Evolutionary conservation across 1,139 yeast species (phyloP).

Genomic region (Candida albicans): DNA sequence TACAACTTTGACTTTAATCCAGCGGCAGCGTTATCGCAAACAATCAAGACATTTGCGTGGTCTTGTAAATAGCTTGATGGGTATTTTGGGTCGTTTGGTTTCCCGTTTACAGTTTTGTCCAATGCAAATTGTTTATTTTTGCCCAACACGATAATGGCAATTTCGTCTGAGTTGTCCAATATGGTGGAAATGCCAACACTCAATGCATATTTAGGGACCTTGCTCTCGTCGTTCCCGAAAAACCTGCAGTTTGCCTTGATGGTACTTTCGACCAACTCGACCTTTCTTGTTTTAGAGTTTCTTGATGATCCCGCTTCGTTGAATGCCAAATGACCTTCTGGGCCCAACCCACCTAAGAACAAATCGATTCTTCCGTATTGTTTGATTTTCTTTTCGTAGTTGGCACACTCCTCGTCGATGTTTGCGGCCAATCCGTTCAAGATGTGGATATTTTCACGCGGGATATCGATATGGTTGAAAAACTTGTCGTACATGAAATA

Average conservation of each 20-base stretch:
- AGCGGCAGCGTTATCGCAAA: conserved; percentile 48
- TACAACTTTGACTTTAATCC: conserved; percentile 36
- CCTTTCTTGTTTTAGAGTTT: conserved; percentile 49
- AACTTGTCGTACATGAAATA: conserved; percentile 61
- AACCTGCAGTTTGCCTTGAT: conserved; percentile 59
- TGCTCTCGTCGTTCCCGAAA: conserved; percentile 44
- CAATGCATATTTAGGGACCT: conserved; percentile 56
- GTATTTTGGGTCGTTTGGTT: conserved; percentile 33
- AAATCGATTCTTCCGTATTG: conserved; percentile 53
- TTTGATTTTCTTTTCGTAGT: conserved; percentile 53
- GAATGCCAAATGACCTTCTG: conserved; percentile 66
- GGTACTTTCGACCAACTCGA: conserved; percentile 51
- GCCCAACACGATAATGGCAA: conserved; percentile 53
- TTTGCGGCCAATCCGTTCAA: conserved; percentile 54
- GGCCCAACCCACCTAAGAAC: conserved; percentile 64
- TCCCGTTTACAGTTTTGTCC: conserved; percentile 41
- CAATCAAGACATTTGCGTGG: conserved; percentile 45
- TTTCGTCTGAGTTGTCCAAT: conserved; percentile 56
- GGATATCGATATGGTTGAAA: conserved; percentile 60
- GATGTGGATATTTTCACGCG: conserved; percentile 54
- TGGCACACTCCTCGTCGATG: conserved; percentile 47
- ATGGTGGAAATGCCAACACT: conserved; percentile 66
- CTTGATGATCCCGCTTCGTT: conserved; percentile 59
- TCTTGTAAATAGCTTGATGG: conserved; percentile 52
- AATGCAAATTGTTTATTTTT: conserved; percentile 43